Evolutionary conservation across 371 early-diverging fungal genomes (phyloP), one percentile per base, ranked within the genome.

Genomic region (Nematocida parisii): DNA sequence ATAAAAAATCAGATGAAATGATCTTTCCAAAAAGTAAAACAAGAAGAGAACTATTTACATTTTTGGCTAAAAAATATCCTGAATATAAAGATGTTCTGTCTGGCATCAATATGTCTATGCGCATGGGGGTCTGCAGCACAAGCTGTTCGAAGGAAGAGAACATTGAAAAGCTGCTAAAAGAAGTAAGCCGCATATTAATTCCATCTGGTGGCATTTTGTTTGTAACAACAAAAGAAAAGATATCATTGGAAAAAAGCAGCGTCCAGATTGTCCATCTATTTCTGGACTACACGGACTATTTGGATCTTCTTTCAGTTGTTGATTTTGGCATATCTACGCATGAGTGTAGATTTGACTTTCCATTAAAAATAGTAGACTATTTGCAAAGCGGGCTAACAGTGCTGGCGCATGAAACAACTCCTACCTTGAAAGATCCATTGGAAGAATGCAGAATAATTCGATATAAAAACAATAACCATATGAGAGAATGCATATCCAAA

Each of bases 261-360:
- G 7, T 77, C 18, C 81, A 58, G 13, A 45, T 77, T 9, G 20
- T 70, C 33, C 67, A 54, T 4, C 60, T 77, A 7, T 77, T 77
- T 45, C 47, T 77, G 44, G 80, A 77, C 70, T 67, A 77, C 40
- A 27, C 33, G 3, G 80, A 77, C 24, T 77, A 77, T 46, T 27
- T 70, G 11, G 11, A 15, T 7, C 80, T 77, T n/a, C 80, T 77
- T 40, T n/a, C 47, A 56, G 40, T 70, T 7, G 33, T 57, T 20
- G 61, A 77, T 42, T 77, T 77, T 70, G 80, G 80, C 20, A 77
- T 77, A 33, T 77, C 80, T 27, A 77, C 80, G 11, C 80, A 77
- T 42, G 9, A 6, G 15, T 77, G 80, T 71, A 11, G 47, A 11
- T 39, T 67, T 52, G 80, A 77, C 70, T 77, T 70, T 56, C 80